A percentile compares a stretch with the other conserved stretches of the same genome.
Conservation (phyloP, 352 stramenopile species). For the Blastocystis sp. region DNA sequence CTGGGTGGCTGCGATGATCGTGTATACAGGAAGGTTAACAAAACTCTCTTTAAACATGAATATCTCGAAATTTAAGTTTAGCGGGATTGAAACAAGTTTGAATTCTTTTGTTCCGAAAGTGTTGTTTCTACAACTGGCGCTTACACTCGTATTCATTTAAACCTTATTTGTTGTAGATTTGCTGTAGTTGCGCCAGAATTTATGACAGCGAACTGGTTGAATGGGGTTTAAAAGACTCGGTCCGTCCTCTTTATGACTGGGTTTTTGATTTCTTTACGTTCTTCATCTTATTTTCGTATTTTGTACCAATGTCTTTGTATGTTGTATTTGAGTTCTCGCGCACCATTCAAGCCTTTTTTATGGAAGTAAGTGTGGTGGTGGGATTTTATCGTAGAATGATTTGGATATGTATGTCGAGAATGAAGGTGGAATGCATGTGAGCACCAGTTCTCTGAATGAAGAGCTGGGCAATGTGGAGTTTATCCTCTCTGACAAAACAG, state of each 20-base stretch:
- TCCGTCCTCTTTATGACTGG: constrained; percentile 28
- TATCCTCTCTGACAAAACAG: constrained; percentile 58
- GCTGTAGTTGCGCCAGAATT: background rate
- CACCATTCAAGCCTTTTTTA: constrained; percentile 36
- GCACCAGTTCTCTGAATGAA: constrained; percentile 45
- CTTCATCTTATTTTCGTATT: constrained; percentile 60
- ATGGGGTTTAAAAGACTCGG: background rate
- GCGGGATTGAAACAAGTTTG: constrained; percentile 55
- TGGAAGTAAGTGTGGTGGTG: constrained; percentile 17
- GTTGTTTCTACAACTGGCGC: constrained; percentile 49
- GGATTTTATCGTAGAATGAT: background rate
- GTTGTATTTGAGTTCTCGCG: constrained; percentile 60
- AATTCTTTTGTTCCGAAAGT: constrained; percentile 59
- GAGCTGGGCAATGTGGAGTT: constrained; percentile 59
- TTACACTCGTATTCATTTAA: constrained; percentile 21
- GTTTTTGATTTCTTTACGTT: constrained; percentile 61
- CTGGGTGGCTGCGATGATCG: constrained; percentile 82
- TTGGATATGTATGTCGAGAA: constrained; percentile 59
- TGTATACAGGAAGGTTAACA: constrained; percentile 81
- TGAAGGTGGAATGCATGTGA: constrained; percentile 51
- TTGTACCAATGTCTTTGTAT: constrained; percentile 57
- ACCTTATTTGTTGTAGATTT: background rate
- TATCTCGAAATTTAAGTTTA: constrained; percentile 62
- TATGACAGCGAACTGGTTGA: background rate
- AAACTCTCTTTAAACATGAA: constrained; percentile 66